Evolutionary conservation across 2,329 filamentous ascomycete species (phyloP).

Genomic region (Nakataea oryzae): DNA sequence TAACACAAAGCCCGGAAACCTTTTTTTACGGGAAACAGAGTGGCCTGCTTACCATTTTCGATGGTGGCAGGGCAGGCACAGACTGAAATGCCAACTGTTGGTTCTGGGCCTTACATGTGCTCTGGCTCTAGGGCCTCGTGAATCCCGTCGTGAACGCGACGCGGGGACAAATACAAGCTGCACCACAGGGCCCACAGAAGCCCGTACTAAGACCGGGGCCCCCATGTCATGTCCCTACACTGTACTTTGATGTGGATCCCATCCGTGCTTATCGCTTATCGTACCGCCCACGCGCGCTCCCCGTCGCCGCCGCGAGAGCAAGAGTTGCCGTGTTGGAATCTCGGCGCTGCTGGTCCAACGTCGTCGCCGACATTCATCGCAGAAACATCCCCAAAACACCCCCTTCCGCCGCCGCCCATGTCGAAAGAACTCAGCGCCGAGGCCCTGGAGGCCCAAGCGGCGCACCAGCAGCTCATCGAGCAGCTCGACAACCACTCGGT

Average conservation of each 20-base stretch:
- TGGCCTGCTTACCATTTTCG: not conserved
- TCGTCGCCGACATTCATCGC: not conserved
- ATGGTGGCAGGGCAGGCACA: too few species aligned
- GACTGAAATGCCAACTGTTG: too few species aligned
- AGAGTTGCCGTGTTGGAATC: too few species aligned
- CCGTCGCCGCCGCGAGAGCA: too few species aligned
- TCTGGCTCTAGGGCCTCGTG: too few species aligned
- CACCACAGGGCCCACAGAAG: not conserved
- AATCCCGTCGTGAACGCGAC: not conserved
- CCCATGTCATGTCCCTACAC: too few species aligned
- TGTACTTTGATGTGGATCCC: not conserved
- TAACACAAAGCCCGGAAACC: not conserved
- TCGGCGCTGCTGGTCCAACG: not conserved
- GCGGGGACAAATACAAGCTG: not conserved
- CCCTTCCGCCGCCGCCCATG: not conserved
- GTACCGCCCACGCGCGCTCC: too few species aligned
- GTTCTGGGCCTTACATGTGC: not conserved
- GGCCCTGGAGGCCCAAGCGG: conserved; percentile 66
- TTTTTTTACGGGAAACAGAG: not conserved
- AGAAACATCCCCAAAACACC: not conserved
- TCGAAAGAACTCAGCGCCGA: conserved; percentile 35
- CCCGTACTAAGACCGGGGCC: not conserved
- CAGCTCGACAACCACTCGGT: conserved; percentile 81
- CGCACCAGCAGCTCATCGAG: conserved; percentile 79
- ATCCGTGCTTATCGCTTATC: not conserved